Evolutionary conservation across 2,329 filamentous ascomycete genomes (phyloP).

Genomic region (Trichocomaceae sp.): DNA sequence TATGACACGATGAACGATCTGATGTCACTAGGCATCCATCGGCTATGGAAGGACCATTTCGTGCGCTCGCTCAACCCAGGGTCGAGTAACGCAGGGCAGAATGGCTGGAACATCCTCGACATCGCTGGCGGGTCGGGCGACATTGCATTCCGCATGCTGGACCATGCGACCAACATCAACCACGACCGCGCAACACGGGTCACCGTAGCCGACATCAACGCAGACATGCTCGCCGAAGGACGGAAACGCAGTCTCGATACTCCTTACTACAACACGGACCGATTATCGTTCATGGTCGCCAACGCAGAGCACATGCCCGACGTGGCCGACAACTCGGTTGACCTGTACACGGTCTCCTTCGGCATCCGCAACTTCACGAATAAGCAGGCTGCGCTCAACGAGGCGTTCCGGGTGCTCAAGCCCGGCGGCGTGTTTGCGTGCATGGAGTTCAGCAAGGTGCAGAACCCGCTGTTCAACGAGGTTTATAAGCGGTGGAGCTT

Average conservation of each 20-base stretch:
- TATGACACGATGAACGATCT: conserved; percentile 99
- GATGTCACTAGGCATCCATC: conserved; percentile 96
- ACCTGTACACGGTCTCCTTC: conserved; percentile 96
- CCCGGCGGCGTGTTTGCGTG: conserved; percentile 95
- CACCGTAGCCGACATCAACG: conserved; percentile 93
- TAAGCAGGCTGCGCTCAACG: conserved; percentile 72
- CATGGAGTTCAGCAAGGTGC: conserved; percentile 87
- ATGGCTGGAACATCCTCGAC: conserved; percentile 74
- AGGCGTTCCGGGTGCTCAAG: conserved; percentile 82
- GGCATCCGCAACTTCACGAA: conserved; percentile 96
- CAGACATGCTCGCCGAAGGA: conserved; percentile 86
- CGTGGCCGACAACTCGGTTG: conserved; percentile 65
- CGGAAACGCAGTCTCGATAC: conserved; percentile 65
- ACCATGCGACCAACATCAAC: conserved; percentile 76
- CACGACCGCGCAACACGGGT: conserved; percentile 73
- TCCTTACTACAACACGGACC: conserved; percentile 49
- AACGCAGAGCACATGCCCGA: conserved; percentile 71
- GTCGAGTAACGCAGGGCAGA: conserved; percentile 30
- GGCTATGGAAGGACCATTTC: conserved; percentile 96
- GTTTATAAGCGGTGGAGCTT: conserved; percentile 97
- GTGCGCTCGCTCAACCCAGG: conserved; percentile 86
- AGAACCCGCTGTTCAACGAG: conserved; percentile 69
- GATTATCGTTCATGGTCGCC: conserved; percentile 72
- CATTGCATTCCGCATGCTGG: conserved; percentile 92
- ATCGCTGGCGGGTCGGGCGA: conserved; percentile 96